A percentile compares a stretch with the other conserved stretches of the same genome.
Evolutionary conservation across 768 basidiomycete species (phyloP).

Genomic region (Lactifluus echinatus): DNA sequence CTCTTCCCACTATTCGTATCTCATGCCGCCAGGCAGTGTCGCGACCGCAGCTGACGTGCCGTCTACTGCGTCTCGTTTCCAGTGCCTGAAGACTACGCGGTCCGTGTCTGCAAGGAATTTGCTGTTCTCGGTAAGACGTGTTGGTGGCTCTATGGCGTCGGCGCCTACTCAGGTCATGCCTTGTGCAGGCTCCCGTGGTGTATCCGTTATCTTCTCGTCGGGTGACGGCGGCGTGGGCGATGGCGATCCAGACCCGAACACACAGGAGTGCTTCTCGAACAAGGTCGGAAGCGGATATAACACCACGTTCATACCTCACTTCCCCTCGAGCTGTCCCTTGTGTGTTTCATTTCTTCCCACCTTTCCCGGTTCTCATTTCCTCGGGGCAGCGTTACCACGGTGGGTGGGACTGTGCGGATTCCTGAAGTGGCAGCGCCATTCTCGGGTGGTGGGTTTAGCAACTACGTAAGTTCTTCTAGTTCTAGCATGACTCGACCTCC

Average conservation of each 20-base stretch:
- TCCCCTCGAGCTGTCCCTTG: constrained; percentile 50
- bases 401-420: constrained; percentile 53
- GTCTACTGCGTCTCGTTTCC: background rate
- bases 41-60: background rate
- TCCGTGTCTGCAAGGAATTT: constrained; percentile 42
- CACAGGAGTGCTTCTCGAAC: constrained; percentile 49
- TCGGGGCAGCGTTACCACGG: constrained; percentile 52
- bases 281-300: constrained; percentile 46
- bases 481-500: background rate
- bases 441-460: constrained; percentile 70
- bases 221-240: constrained; percentile 68
- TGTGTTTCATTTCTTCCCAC: constrained; percentile 18
- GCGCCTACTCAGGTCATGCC: background rate
- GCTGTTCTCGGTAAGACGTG: constrained; percentile 49
- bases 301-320: constrained; percentile 42
- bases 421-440: constrained; percentile 54
- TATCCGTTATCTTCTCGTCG: constrained; percentile 55
- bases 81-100: constrained; percentile 45
- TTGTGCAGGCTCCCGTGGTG: constrained; percentile 49
- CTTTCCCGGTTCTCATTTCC: background rate
- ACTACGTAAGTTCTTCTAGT: constrained; percentile 39
- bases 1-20: too few relatives aligned
- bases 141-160: background rate
- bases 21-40: background rate
- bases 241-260: constrained; percentile 42